Evolutionary conservation across 2,329 filamentous ascomycete genomes (phyloP).

Genomic region (Ascocoryne sarcoides): DNA sequence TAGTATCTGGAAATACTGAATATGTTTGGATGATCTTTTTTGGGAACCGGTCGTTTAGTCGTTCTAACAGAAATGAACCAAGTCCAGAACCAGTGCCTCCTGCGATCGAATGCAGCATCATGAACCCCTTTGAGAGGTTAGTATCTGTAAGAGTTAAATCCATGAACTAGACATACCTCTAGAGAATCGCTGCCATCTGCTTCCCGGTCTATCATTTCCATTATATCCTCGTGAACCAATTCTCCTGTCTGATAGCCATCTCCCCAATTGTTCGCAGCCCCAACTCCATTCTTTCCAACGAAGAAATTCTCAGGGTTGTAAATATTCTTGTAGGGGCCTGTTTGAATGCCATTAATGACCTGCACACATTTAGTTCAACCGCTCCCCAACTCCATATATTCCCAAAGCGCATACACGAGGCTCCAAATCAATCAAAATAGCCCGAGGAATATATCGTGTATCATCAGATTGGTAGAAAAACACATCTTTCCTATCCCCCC

Average conservation of each 20-base stretch:
- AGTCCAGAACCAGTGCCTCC: constrained; percentile 95
- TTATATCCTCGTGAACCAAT: constrained; percentile 86
- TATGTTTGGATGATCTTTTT: constrained; percentile 99
- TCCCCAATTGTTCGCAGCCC: constrained; percentile 97
- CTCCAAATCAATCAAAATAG: constrained; percentile 91
- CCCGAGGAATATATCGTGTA: constrained; percentile 92
- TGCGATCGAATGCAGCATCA: constrained; percentile 97
- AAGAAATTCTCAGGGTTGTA: constrained; percentile 99
- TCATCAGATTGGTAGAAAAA: constrained; percentile 99
- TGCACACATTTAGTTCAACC: constrained; percentile 22
- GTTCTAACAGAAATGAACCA: constrained; percentile 87
- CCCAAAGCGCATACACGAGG: constrained; percentile 54
- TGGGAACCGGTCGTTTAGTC: constrained; percentile 92
- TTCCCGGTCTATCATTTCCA: constrained; percentile 99
- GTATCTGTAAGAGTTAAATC: too few relatives aligned
- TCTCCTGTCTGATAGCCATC: constrained; percentile 92
- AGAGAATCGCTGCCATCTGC: constrained; percentile 96
- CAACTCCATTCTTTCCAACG: constrained; percentile 84
- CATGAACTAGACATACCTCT: constrained; percentile 48
- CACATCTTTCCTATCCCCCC: constrained; percentile 95
- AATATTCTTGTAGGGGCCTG: constrained; percentile 91
- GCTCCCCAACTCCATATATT: neutral
- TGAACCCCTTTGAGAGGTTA: constrained; percentile 62
- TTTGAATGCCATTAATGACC: constrained; percentile 89
- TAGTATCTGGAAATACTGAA: constrained; percentile 93